Evolutionary conservation across 2,329 filamentous ascomycete genomes (phyloP), one percentile per base, ranked within the genome.

Genomic region (Neurospora sp.): DNA sequence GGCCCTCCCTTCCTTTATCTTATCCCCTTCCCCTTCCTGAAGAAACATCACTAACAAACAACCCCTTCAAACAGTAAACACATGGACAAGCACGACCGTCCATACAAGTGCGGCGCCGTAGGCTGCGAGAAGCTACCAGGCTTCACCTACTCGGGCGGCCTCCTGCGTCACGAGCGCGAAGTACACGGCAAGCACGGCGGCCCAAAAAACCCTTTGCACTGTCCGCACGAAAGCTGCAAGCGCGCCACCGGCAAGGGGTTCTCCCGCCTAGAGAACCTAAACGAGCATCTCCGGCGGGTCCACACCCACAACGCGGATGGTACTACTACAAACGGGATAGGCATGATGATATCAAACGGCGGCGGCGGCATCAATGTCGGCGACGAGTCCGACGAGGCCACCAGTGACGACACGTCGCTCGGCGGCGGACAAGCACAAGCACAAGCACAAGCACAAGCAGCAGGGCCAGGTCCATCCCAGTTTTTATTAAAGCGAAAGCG

Each of bases 21-120:
- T 23, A 7, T n/a, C 70, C 11, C 3, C n/a, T 46, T 70, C 15
- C 28, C 40, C 5, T 33, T 67, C 15, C 38, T 43, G 0, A 28
- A 19, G 9, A 52, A 38, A 7, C 42, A n/a, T 68, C 69, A 73
- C 76, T 80, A 74, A 80, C 72, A 38, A 38, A 10, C 72, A 38
- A 38, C 9, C 69, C 7, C 40, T 68, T 17, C 66, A 33, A 42
- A 7, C 74, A 97, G 93, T 78, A 97, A 98, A 82, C 95, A 98
- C 79, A 97, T 97, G 94, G 95, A 98, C 82, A 97, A 97, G 79
- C 95, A 98, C 79, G 93, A 97, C 75, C 87, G 95, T 13, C 95
- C 95, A 1, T 98, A 97, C 78, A 92, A 93, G 76, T 98, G 95
- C 80, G 85, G 84, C 28, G 89, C 91, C 62, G 85, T 88, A n/a